Evolutionary conservation across 305 asterid genomes (phyloP).

Genomic region (Fraxinus ornus): DNA sequence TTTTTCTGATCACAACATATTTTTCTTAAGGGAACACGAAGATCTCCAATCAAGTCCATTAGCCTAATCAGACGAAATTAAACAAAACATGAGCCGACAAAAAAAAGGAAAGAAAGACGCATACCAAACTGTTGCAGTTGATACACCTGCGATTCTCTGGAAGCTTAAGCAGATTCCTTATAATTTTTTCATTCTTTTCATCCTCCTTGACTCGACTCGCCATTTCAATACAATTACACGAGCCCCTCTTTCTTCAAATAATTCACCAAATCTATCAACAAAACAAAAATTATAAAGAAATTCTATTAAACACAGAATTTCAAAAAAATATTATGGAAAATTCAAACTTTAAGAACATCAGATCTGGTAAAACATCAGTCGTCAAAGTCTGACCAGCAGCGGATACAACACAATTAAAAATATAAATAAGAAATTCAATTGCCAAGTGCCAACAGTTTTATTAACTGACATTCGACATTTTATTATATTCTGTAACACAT

Average conservation of each 20-base stretch:
- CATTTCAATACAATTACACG: slow-evolving; percentile 45
- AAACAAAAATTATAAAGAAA: slow-evolving; percentile 25
- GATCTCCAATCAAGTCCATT: slow-evolving; percentile 1
- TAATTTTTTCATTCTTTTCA: slow-evolving; percentile 74
- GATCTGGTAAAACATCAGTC: slow-evolving; percentile 50
- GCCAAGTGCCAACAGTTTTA: background rate
- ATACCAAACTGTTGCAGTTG: slow-evolving; percentile 93
- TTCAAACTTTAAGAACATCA: slow-evolving; percentile 28
- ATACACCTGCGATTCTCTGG: slow-evolving; percentile 92
- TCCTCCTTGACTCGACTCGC: slow-evolving; percentile 79
- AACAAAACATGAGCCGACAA: slow-evolving; percentile 11
- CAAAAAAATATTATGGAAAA: slow-evolving; percentile 1
- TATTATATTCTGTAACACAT: background rate
- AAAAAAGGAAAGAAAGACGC: slow-evolving; percentile 18
- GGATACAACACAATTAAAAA: slow-evolving; percentile 9
- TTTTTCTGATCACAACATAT: slow-evolving; percentile 13
- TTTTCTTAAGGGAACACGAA: background rate
- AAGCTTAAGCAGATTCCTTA: slow-evolving; percentile 85
- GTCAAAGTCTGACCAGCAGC: slow-evolving; percentile 26
- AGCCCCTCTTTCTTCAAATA: slow-evolving; percentile 27
- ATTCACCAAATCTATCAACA: slow-evolving; percentile 28
- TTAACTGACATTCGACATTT: background rate
- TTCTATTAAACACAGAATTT: slow-evolving; percentile 10
- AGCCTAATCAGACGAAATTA: background rate
- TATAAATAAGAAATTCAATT: slow-evolving; percentile 17